Evolutionary conservation across 2,329 filamentous ascomycete genomes (phyloP), one percentile per base, ranked within the genome.

Genomic region (Fusarium aywerte): DNA sequence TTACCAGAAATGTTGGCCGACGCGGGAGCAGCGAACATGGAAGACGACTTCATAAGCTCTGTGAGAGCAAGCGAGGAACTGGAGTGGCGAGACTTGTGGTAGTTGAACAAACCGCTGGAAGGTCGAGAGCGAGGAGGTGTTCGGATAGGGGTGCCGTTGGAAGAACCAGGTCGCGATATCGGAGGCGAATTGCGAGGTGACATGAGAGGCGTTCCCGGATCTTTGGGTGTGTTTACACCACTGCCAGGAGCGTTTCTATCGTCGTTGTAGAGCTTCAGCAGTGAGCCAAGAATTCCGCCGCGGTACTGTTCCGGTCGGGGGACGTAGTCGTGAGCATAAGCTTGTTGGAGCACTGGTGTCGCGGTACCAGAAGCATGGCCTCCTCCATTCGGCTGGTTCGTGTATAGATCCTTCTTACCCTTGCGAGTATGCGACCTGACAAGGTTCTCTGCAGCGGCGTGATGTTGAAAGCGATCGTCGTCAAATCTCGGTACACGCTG

Each of bases 241-340:
- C 80, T 81, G 53, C 73, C 77, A 15, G 73, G 78, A 60, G 68
- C 70, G 58, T 72, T 70, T 68, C 70, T 75, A 43, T 82, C 81
- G 62, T 86, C 81, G 59, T 87, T 84, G 72, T 92, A 90, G 11
- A 93, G 82, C 76, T 89, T 92, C 48, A 96, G 80, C 0, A 96
- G 80, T 0, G 89, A 90, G 4, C 89, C 89, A 2, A 96, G 80
- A 44, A 95, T 87, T 29, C 92, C 91, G 29, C 89, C 90, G 48
- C 89, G 87, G 75, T 92, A 94, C 65, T 89, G 85, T 21, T 83
- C 79, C 6, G 91, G 91, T 39, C 84, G 83, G 42, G 89, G 87
- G 18, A 92, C 85, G 73, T 92, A 92, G 55, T 81, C 79, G 43
- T 80, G 76, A 15, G 72, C 73, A 56, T 87, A 84, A 40, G 87